These are phyloP conservation scores for Eimeria praecox DNA, from an alignment of 169 alveolate genomes.

Conservation along the genomic window DNA sequence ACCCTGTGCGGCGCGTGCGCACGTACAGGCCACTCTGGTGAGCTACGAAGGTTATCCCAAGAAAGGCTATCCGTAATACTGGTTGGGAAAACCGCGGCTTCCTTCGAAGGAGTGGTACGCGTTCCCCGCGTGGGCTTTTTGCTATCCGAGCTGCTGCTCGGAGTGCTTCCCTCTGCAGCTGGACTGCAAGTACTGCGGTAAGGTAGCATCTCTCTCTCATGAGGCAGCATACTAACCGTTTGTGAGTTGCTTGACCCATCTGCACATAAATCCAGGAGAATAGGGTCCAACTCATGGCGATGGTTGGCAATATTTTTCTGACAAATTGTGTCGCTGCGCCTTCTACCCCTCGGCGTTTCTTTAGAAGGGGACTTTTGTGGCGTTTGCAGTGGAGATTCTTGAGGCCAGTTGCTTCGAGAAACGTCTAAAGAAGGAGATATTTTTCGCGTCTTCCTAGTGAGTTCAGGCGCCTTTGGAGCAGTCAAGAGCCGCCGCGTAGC, in stretches of 20 bases:
- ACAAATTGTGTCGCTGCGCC: neutral
- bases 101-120: neutral
- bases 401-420: neutral
- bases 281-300: neutral
- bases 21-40: constrained; percentile 22
- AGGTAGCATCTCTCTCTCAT: neutral
- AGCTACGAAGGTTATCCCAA: neutral
- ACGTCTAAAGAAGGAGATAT: neutral
- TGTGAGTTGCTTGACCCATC: neutral
- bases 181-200: constrained; percentile 33
- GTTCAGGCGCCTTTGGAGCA: neutral
- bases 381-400: neutral
- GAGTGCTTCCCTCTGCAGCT: constrained; percentile 1
- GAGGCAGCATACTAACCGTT: neutral
- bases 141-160: neutral
- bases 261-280: neutral
- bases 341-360: neutral
- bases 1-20: neutral
- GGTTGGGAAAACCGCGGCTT: neutral
- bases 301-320: neutral
- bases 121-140: neutral
- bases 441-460: neutral
- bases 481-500: neutral
- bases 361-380: neutral
- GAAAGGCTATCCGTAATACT: neutral